Base-by-base conservation (phyloP, 225 moss, liverwort and hornwort species). In the Bryoerythrophyllum caledonicum region DNA sequence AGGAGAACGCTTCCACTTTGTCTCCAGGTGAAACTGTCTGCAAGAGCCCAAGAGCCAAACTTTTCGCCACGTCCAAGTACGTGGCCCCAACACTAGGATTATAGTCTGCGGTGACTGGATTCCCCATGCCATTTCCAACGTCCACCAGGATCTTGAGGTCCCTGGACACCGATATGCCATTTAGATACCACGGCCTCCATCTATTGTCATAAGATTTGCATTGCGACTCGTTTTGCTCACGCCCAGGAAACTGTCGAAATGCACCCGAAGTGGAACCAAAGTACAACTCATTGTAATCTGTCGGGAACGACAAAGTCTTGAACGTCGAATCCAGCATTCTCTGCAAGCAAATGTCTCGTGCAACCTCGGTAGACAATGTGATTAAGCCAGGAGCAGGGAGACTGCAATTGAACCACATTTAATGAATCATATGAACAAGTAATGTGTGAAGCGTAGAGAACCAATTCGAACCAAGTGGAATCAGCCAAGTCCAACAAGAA, bases 141-240 rank as follows among this genome's bases (percentile, higher is more conserved):
- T 76, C 81, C 13, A 81, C 35, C 32, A 76, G 13, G 43, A 77
- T 66, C 43, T 68, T 63, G 10, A 82, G 37, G 8, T 82, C 63
- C 58, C 49, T 82, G 24, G 12, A 21, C 1, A 74, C 74, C 19
- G 77, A 73, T 17, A 74, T 49, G 15, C 67, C 77, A n/a, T 57
- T 67, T 3, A 69, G 13, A 17, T 44, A 77, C 77, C 63, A 59
- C 0, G 66, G 38, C 4, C 49, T 24, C 4, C 12, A 12, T 4
- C 78, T 30, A 0, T 58, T 23, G 0, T 79, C 78, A 1, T 5
- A 72, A 9, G 8, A n/a, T n/a, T n/a, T n/a, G n/a, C n/a, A n/a
- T 14, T 20, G 37, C 3, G 5, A 20, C 19, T 6, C 26, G 3
- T 24, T 59, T 10, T 10, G 7, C 26, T 66, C 78, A 1, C 79